Conservation (phyloP, 805 yeast species). For the Zygosaccharomyces bailii region DNA sequence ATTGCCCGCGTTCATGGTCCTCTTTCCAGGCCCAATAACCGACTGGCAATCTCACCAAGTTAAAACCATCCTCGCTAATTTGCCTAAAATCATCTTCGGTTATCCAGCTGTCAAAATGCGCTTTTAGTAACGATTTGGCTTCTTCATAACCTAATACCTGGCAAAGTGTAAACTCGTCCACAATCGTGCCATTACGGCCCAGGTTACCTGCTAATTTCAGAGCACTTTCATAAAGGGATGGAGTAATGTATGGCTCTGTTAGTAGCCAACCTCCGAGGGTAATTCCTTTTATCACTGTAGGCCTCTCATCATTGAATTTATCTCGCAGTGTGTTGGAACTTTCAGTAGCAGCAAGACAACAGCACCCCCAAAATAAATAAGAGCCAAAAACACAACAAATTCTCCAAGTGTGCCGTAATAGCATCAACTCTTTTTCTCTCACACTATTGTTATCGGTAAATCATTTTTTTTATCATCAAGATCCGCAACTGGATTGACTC, state of each 20-base stretch:
- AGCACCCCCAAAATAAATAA: neutral
- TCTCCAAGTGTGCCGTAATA: neutral
- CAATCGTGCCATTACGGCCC: slow-evolving; percentile 37
- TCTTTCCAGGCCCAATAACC: slow-evolving; percentile 77
- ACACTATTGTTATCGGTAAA: neutral
- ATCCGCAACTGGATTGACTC: neutral
- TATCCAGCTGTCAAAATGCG: slow-evolving; percentile 59
- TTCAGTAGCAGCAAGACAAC: neutral
- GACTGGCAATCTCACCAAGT: slow-evolving; percentile 71
- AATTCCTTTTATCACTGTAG: slow-evolving; percentile 39
- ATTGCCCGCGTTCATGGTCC: slow-evolving; percentile 19
- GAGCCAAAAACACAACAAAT: neutral
- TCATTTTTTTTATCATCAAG: neutral
- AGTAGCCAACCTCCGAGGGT: slow-evolving; percentile 72
- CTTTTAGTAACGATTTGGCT: slow-evolving; percentile 42
- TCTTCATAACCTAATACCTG: slow-evolving; percentile 45
- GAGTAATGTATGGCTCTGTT: slow-evolving; percentile 67
- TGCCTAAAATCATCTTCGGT: slow-evolving; percentile 54
- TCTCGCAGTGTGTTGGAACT: slow-evolving; percentile 1
- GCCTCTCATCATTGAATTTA: slow-evolving; percentile 5
- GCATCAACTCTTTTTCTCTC: neutral
- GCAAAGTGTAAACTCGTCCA: slow-evolving; percentile 60
- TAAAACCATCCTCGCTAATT: slow-evolving; percentile 53
- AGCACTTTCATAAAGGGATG: slow-evolving; percentile 51
- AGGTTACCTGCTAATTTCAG: slow-evolving; percentile 20